These are phyloP conservation scores for Dictyophora rubrovolvata DNA, from an alignment of 768 basidiomycete genomes.

Conservation along the genomic window DNA sequence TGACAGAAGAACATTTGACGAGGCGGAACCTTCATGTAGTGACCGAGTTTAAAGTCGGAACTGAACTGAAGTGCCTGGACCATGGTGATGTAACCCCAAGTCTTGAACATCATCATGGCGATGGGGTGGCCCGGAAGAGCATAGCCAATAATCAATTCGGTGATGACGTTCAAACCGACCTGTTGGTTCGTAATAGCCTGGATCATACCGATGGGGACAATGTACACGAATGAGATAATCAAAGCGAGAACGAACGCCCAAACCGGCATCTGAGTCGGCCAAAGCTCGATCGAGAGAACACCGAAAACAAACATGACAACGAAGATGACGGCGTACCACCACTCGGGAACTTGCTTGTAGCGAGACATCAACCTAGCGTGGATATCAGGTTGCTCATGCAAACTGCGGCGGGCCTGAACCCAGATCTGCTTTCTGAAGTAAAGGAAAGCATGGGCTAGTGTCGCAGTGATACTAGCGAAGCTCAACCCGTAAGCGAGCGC, in stretches of 20 bases:
- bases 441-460: slow-evolving; percentile 58
- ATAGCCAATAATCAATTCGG: slow-evolving; percentile 28
- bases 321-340: slow-evolving; percentile 75
- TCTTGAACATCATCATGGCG: slow-evolving; percentile 26
- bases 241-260: slow-evolving; percentile 66
- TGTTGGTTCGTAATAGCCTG: slow-evolving; percentile 27
- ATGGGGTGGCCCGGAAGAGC: slow-evolving; percentile 24
- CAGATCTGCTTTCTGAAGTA: slow-evolving; percentile 76
- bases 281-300: slow-evolving; percentile 58
- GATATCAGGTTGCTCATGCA: slow-evolving; percentile 74
- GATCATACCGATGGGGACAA: slow-evolving; percentile 62
- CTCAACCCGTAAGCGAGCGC: slow-evolving; percentile 71
- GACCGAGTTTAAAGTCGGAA: slow-evolving; percentile 32
- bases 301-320: slow-evolving; percentile 58
- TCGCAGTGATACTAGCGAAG: slow-evolving; percentile 75
- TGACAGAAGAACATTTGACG: slow-evolving; percentile 62
- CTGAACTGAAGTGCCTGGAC: slow-evolving; percentile 26
- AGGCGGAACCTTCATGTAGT: slow-evolving; percentile 41
- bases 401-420: slow-evolving; percentile 56
- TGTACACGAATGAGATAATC: slow-evolving; percentile 51
- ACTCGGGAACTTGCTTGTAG: slow-evolving; percentile 72
- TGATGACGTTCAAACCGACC: slow-evolving; percentile 24
- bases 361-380: slow-evolving; percentile 73
- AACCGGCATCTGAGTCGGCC: slow-evolving; percentile 65
- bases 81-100: slow-evolving; percentile 24